A percentile compares a stretch with the other conserved stretches of the same genome.
phyloP scores from a whole-genome alignment of 1,139 yeast species.

The Yamadazyma conglobata region DNA sequence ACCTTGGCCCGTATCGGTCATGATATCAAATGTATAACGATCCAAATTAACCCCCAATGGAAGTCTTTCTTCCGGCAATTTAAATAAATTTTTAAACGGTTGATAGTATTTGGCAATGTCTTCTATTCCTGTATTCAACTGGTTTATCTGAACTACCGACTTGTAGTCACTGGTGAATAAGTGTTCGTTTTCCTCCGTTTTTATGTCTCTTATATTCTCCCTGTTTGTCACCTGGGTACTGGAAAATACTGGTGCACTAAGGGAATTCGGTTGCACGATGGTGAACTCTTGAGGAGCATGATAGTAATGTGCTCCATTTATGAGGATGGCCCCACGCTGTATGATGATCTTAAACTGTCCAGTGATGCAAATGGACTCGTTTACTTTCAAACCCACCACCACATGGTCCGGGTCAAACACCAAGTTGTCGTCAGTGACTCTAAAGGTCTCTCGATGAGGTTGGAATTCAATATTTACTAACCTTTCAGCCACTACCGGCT shows the following conservation, averaged over 20 bases:
- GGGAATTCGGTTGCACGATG: conserved; percentile 51
- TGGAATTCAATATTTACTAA: too few species aligned
- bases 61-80: conserved; percentile 16
- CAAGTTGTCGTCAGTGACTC: conserved; percentile 34
- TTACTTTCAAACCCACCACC: conserved; percentile 39
- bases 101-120: conserved; percentile 46
- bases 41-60: conserved; percentile 10
- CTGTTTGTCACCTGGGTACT: conserved; percentile 41
- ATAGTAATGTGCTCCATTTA: conserved; percentile 52
- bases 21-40: conserved; percentile 35
- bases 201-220: conserved; percentile 21
- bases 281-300: conserved; percentile 23
- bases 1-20: conserved; percentile 23
- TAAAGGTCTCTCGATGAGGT: conserved; percentile 25
- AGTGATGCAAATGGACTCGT: conserved; percentile 49
- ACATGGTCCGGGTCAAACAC: conserved; percentile 27
- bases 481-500: not conserved
- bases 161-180: conserved; percentile 35
- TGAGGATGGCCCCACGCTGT: conserved; percentile 55
- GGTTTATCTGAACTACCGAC: conserved; percentile 42
- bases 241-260: conserved; percentile 54
- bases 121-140: conserved; percentile 43
- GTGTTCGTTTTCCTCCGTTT: conserved; percentile 27
- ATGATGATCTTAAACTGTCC: conserved; percentile 58
- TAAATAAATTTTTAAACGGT: conserved; percentile 44